Conservation (phyloP, 2,329 filamentous ascomycete genomes). For the Sclerotinia borealis region DNA sequence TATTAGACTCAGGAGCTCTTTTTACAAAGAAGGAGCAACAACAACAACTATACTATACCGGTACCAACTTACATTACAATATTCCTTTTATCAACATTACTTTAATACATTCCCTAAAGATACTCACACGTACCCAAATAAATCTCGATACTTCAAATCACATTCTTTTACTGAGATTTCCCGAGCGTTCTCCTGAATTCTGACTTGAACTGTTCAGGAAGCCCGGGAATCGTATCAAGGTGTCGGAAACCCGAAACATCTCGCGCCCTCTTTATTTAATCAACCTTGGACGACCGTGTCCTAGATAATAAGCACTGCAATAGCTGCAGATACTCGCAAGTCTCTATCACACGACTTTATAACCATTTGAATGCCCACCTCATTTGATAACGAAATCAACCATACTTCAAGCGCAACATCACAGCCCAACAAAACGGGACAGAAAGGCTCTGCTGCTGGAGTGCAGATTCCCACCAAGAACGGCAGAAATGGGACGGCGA, state of each 20-base stretch:
- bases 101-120: neutral
- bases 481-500: constrained; percentile 33
- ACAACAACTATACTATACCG: constrained; percentile 9
- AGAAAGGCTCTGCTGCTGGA: constrained; percentile 24
- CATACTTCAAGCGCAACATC: constrained; percentile 20
- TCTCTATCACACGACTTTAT: neutral
- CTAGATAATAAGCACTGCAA: constrained; percentile 5
- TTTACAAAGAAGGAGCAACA: constrained; percentile 4
- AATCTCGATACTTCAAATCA: neutral
- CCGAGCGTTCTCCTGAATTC: constrained; percentile 25
- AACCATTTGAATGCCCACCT: constrained; percentile 34
- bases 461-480: constrained; percentile 28
- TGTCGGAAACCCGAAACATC: constrained; percentile 4
- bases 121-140: neutral
- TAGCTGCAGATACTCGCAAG: neutral
- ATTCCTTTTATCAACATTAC: neutral
- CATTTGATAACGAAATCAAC: constrained; percentile 31
- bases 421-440: constrained; percentile 22
- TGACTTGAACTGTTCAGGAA: constrained; percentile 24
- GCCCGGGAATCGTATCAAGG: constrained; percentile 17
- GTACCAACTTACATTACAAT: neutral
- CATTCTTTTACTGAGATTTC: constrained; percentile 13
- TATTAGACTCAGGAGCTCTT: constrained; percentile 12
- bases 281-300: constrained; percentile 9
- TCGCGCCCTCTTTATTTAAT: constrained; percentile 12